phyloP scores from a whole-genome alignment of 2,329 filamentous ascomycete genomes.

The Neocucurbitaria cava region DNA sequence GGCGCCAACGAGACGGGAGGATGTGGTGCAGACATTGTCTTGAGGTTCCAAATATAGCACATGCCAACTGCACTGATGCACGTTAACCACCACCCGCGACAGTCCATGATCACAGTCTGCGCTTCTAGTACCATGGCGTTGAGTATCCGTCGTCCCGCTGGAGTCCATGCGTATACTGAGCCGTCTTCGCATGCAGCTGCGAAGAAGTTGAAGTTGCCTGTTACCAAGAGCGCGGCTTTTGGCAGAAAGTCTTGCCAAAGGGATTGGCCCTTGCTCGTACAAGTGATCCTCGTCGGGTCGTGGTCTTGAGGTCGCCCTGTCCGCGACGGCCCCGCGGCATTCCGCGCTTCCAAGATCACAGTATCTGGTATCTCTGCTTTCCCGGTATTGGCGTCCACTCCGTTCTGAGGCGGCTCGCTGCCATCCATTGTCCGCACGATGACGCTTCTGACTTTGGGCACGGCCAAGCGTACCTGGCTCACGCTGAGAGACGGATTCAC shows the following conservation, averaged over 20 bases:
- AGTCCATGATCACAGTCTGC: conserved; percentile 92
- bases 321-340: conserved; percentile 69
- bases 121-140: conserved; percentile 88
- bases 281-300: conserved; percentile 84
- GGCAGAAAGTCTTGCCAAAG: conserved; percentile 96
- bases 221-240: conserved; percentile 83
- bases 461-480: conserved; percentile 83
- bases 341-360: conserved; percentile 86
- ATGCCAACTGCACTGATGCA: conserved; percentile 88
- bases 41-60: conserved; percentile 93
- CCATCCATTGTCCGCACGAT: conserved; percentile 83
- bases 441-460: conserved; percentile 83
- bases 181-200: conserved; percentile 93
- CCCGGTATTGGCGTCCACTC: conserved; percentile 54
- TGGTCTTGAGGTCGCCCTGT: conserved; percentile 68
- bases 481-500: conserved; percentile 81
- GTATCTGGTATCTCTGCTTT: conserved; percentile 63
- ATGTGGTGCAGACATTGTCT: conserved; percentile 81
- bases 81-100: conserved; percentile 85
- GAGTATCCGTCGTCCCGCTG: conserved; percentile 83
- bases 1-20: conserved; percentile 89
- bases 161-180: conserved; percentile 88
- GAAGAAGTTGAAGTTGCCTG: conserved; percentile 91
- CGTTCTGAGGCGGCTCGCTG: conserved; percentile 57
- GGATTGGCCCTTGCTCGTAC: conserved; percentile 78